Percentiles rank a stretch among this genome's conserved stretches.
phyloP scores from a whole-genome alignment of 805 yeast genomes.

The Kodamaea leandrae region DNA sequence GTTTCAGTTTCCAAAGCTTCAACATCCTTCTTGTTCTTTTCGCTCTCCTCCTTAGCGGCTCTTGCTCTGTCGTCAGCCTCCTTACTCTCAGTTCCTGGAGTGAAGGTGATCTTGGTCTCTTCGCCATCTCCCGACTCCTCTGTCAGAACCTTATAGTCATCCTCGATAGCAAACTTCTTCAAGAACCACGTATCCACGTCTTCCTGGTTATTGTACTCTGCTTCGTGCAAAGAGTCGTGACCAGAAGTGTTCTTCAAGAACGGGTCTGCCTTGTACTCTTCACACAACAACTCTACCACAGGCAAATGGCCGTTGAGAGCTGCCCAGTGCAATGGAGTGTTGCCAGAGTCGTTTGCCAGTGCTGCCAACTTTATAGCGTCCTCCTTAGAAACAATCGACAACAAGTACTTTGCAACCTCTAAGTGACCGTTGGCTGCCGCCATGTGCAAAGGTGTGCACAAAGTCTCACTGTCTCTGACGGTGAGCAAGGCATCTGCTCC shows the following conservation, averaged over 20 bases:
- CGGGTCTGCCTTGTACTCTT: conserved; percentile 76
- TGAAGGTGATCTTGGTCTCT: conserved; percentile 42
- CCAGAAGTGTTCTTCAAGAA: conserved; percentile 69
- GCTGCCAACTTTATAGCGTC: conserved; percentile 39
- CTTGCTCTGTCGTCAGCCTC: conserved; percentile 38
- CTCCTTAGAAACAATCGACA: conserved; percentile 45
- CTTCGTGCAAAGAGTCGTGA: conserved; percentile 86
- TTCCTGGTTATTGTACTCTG: conserved; percentile 73
- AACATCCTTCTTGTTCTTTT: conserved; percentile 19
- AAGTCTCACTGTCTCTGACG: conserved; percentile 61
- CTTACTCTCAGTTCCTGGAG: conserved; percentile 43
- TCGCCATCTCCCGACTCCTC: conserved; percentile 35
- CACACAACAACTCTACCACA: conserved; percentile 67
- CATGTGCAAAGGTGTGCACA: conserved; percentile 84
- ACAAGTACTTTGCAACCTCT: conserved; percentile 60
- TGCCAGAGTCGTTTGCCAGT: conserved; percentile 70
- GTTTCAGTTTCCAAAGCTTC: conserved; percentile 19
- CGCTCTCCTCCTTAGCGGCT: conserved; percentile 39
- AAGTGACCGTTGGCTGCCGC: conserved; percentile 93
- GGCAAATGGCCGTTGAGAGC: conserved; percentile 80
- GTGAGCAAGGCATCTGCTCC: conserved; percentile 41
- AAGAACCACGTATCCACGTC: conserved; percentile 78
- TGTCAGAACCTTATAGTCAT: conserved; percentile 39
- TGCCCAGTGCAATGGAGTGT: conserved; percentile 97
- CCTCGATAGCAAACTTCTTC: conserved; percentile 66